Evolutionary conservation across 345 rosid genomes (phyloP), one percentile per base, ranked within the genome.

Genomic region (Linum lewisii): DNA sequence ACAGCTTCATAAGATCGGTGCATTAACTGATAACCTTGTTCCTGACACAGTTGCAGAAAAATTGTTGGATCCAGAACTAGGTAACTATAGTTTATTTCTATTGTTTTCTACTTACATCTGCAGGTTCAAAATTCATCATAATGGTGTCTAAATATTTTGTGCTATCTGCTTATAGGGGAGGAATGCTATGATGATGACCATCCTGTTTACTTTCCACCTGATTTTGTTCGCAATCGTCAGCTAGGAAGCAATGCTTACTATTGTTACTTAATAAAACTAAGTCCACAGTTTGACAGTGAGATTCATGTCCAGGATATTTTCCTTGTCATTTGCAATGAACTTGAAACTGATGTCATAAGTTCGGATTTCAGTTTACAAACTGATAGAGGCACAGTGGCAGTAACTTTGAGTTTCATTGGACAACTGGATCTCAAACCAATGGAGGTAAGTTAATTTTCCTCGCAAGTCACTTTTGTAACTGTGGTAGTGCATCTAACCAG

Each of bases 11-110:
- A 0, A 26, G 65, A 59, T 65, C 72, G 91, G 94, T 37, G 87
- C 95, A 70, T 75, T 93, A 62, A 85, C 83, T 10, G 94, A 89
- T 79, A 37, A 89, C 63, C 94, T 89, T 64, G 79, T 93, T 61
- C 99, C 95, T 37, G 87, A 82, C 66, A 82, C 74, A 69, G 77
- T 83, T 45, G 61, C 53, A 57, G 94, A 81, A 71, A 88, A 88
- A 75, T 66, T 70, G 54, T 69, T 61, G 21, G 63, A 38, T 23
- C 74, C 71, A 72, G 79, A 70, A 62, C 51, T 51, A 68, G 90
- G 77, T 79, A 72, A 61, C 42, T 69, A 14, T 29, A 29, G 34
- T 29, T 50, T 45, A 29, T 55, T 15, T 13, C 29, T 19, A 8
- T 25, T 58, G 18, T 24, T 50, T 34, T 20, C 66, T 61, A 34